Base-by-base conservation (phyloP, 2,329 filamentous ascomycete genomes). In the Aspergillus aculeatinus region DNA sequence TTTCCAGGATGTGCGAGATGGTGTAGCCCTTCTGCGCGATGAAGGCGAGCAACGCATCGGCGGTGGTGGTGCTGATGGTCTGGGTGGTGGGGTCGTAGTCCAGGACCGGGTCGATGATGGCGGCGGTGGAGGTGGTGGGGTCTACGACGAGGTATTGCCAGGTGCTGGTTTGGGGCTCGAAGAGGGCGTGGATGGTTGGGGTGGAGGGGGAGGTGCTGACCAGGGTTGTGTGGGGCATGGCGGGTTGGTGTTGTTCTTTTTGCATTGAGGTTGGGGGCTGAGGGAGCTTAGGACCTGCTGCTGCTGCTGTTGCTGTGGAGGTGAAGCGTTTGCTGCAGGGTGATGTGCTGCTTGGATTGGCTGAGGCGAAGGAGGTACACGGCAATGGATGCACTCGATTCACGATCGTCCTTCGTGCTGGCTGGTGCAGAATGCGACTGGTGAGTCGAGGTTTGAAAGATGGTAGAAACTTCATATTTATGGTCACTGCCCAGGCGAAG, bases 71-170 rank as follows among this genome's bases (percentile, higher is more conserved):
- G 5, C 71, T 77, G 60, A 88, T 77, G 2, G 57, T 67, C 44
- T 76, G 72, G 1, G 71, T 77, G 11, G 70, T 64, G 1, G 78
- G 76, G 50, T 86, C 80, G 61, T 81, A 87, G 68, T 88, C 81
- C 2, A 89, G 68, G 0, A 89, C 87, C 0, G 86, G 77, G 65
- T 89, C 87, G 64, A 89, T 87, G 55, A 89, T 83, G 58, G 79
- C 81, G 1, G 85, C 82, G 0, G 66, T 67, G 1, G 65, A 68
- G 0, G 83, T 85, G 0, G 67, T 59, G 0, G 83, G 80, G 61
- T 88, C 85, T 0, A 79, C 82, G 1, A 89, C 80, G 0, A 88
- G 65, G 63, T 87, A 88, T 67, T 89, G 60, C 60, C 60, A 62
- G 27, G 58, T 60, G 9, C 33, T 25, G 5, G 60, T 52, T n/a